Evolutionary conservation across 148 eudicot genomes (phyloP), one percentile per base, ranked within the genome.

Genomic region (Vaccinium vitisidaea): DNA sequence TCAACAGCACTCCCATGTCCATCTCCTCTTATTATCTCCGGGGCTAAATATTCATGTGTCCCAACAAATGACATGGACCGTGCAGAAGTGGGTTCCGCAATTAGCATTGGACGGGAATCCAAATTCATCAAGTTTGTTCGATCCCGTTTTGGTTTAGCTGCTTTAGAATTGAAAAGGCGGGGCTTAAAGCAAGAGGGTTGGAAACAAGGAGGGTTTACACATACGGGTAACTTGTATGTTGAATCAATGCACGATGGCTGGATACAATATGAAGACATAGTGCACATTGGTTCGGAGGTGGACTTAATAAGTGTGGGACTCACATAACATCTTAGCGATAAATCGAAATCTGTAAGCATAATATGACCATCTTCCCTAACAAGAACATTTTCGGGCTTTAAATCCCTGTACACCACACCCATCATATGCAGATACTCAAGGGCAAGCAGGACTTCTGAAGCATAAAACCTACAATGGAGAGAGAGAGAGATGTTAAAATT

Each of bases 221-320:
- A 88, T 11, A 92, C 91, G 8, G 94, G 94, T 52, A 94, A 76
- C 82, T 88, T 89, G 86, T 90, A 90, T 7, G 92, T 53, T 67
- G 36, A 86, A 93, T 82, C 94, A 96, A 86, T 92, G 94, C 88
- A 96, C 61, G 93, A 83, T 21, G 85, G 88, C 63, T 87, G 88
- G 59, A 81, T 81, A 82, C 39, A 75, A 79, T 75, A 83, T 86
- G 11, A 90, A 77, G 18, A 90, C 88, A 49, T 86, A 43, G 93
- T 77, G 83, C 94, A 91, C 48, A 90, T 78, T 59, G 92, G 86
- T 18, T 88, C 89, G 58, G 79, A 80, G 65, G 84, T 85, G 75
- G 93, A 88, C 25, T 89, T 88, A 55, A 94, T 84, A 30, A 95
- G 94, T 21, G 90, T 88, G 21, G 92, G 92, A 61, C 87, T 84